phyloP scores from a whole-genome alignment of 208 protist species.

The Leishmania tarentolae region DNA sequence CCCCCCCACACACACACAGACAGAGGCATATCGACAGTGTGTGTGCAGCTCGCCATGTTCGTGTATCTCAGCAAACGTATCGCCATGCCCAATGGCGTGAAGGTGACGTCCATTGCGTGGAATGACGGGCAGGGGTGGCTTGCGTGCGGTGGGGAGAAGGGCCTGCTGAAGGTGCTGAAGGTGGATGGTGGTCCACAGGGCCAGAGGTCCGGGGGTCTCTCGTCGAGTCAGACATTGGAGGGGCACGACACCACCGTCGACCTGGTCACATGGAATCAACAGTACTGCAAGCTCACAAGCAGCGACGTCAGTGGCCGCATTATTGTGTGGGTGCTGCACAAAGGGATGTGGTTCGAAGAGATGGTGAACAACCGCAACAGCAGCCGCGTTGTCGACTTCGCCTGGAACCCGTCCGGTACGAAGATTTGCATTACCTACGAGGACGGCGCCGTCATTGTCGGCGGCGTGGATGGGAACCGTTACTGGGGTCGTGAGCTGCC shows the following conservation, averaged over 20 bases:
- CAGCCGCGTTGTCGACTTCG: conserved; percentile 92
- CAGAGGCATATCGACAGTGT: background rate
- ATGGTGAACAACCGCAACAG: conserved; percentile 98
- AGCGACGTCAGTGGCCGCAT: conserved; percentile 94
- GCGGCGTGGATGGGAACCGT: conserved; percentile 95
- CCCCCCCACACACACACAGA: background rate
- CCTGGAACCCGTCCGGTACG: conserved; percentile 93
- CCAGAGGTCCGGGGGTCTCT: conserved; percentile 85
- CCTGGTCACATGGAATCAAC: conserved; percentile 95
- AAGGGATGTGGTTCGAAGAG: conserved; percentile 97
- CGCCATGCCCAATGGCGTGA: conserved; percentile 93
- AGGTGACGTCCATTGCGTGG: conserved; percentile 91
- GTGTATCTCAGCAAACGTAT: conserved; percentile 97
- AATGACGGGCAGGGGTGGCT: conserved; percentile 97
- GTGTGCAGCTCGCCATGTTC: conserved; percentile 78
- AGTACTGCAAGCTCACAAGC: conserved; percentile 96
- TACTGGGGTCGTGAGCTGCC: conserved; percentile 95
- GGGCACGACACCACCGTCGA: conserved; percentile 86
- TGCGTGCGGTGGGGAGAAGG: conserved; percentile 94
- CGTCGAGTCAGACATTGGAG: conserved; percentile 96
- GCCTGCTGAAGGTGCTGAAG: conserved; percentile 96
- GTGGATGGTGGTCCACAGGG: conserved; percentile 80
- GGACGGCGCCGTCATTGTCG: conserved; percentile 96
- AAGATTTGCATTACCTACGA: conserved; percentile 98
- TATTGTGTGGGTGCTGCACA: conserved; percentile 97